Percentiles rank a stretch among this genome's conserved stretches.
These are phyloP conservation scores for Skeletonema marinoi DNA, from an alignment of 108 stramenopile genomes.

Conservation along the genomic window DNA sequence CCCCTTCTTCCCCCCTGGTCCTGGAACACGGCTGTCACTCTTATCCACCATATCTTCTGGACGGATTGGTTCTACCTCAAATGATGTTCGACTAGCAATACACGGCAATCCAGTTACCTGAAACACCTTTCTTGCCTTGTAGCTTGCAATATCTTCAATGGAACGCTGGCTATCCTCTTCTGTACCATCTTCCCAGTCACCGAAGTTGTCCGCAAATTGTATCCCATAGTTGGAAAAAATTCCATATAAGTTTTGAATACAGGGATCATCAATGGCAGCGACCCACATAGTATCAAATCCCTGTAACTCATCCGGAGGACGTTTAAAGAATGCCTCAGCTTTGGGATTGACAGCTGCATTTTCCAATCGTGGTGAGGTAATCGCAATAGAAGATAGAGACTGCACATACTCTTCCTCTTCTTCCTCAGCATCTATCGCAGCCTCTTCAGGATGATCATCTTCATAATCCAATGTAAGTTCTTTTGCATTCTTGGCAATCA, in stretches of 20 bases:
- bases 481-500: constrained; percentile 31
- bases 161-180: constrained; percentile 63
- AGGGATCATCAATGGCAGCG: constrained; percentile 74
- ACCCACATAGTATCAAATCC: constrained; percentile 86
- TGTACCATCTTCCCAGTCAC: constrained; percentile 71
- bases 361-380: constrained; percentile 59
- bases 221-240: constrained; percentile 82
- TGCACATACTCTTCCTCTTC: constrained; percentile 63
- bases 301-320: constrained; percentile 63
- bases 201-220: constrained; percentile 87
- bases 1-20: constrained; percentile 33
- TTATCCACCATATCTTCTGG: constrained; percentile 44
- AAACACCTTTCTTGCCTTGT: constrained; percentile 82
- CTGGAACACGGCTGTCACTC: not conserved
- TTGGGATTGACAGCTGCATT: constrained; percentile 66
- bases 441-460: constrained; percentile 49
- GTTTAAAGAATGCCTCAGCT: constrained; percentile 67
- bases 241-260: constrained; percentile 67
- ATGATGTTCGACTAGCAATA: constrained; percentile 75
- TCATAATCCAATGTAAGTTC: constrained; percentile 50
- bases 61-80: constrained; percentile 81
- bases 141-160: constrained; percentile 84
- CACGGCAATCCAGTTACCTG: constrained; percentile 80
- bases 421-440: constrained; percentile 19
- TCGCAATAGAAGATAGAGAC: constrained; percentile 52